Base-by-base conservation (phyloP, 768 basidiomycete genomes). In the Serendipita sp. region DNA sequence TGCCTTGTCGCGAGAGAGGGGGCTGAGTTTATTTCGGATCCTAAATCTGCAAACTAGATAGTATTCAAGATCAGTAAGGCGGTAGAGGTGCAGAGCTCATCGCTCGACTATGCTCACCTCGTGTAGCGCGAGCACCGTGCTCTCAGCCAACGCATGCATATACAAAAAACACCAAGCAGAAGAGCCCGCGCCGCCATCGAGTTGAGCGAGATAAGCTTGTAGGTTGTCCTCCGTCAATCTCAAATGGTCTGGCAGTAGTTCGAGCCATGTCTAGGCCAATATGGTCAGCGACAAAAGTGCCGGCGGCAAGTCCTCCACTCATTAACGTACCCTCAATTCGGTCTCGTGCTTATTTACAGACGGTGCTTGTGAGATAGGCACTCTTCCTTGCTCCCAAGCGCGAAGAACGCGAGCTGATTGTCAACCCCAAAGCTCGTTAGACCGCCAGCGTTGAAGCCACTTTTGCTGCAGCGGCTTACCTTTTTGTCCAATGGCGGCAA, bases 81-180 rank as follows among this genome's bases (percentile, higher is more conserved):
- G 5, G 5, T 43, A 8, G 63, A 64, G 52, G 27, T 33, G 6
- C n/a, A 5, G 6, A 8, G n/a, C n/a, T 2, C n/a, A n/a, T 5
- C 6, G 48, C 8, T 18, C 5, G 48, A 8, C 45, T 53, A 43
- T 58, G 77, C 81, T 74, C 69, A 88, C 88, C 72, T 79, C 77
- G 68, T 81, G 79, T 44, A 90, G 70, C 18, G 81, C 83, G 63
- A 89, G 76, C 36, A 79, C 74, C 68, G 82, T 83, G 65, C 84
- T 85, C 45, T 85, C 85, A 68, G 90, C 81, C 66, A 85, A 75
- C 50, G 82, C 76, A 71, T 91, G 88, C 77, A 88, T 85, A 70
- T 78, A 78, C 67, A 81, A 86, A 74, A 81, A 91, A 68, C 84
- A 87, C 89, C 88, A 91, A 8, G 87, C 86, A 52, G 88, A 86